These are phyloP conservation scores for Immersiella caudata DNA, from an alignment of 495 filamentous ascomycete species.

Conservation along the genomic window DNA sequence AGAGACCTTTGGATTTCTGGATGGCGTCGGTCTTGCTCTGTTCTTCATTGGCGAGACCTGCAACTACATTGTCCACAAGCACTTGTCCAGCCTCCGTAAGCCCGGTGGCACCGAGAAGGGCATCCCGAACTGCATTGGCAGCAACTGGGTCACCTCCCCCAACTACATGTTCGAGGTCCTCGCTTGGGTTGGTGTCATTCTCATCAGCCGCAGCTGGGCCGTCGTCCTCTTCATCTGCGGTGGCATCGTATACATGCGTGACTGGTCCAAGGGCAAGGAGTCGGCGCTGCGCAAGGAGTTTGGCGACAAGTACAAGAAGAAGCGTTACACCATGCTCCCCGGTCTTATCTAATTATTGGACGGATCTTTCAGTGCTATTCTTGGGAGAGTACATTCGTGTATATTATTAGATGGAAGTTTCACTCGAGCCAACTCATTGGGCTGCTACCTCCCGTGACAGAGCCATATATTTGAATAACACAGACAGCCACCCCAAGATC, in stretches of 20 bases:
- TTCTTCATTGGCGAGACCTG: slow-evolving; percentile 75
- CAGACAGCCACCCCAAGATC: neutral
- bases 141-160: slow-evolving; percentile 85
- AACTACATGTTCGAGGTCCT: slow-evolving; percentile 95
- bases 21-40: slow-evolving; percentile 65
- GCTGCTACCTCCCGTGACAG: neutral
- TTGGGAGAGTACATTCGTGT: neutral
- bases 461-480: neutral
- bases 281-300: slow-evolving; percentile 85
- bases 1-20: slow-evolving; percentile 46
- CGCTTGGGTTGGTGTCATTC: slow-evolving; percentile 78
- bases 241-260: slow-evolving; percentile 73
- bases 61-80: slow-evolving; percentile 78
- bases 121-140: slow-evolving; percentile 86
- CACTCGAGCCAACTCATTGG: neutral
- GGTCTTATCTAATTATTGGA: slow-evolving; percentile 49
- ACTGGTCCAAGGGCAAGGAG: slow-evolving; percentile 94
- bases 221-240: slow-evolving; percentile 70
- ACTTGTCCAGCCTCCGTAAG: slow-evolving; percentile 72
- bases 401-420: neutral
- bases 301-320: slow-evolving; percentile 85
- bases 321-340: slow-evolving; percentile 79
- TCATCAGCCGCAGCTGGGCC: slow-evolving; percentile 75
- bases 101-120: slow-evolving; percentile 82
- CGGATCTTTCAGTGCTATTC: neutral